A percentile compares a stretch with the other conserved stretches of the same genome.
phyloP scores from a whole-genome alignment of 1,284 basidiomycete genomes.

The Phaffia rhodozyma region DNA sequence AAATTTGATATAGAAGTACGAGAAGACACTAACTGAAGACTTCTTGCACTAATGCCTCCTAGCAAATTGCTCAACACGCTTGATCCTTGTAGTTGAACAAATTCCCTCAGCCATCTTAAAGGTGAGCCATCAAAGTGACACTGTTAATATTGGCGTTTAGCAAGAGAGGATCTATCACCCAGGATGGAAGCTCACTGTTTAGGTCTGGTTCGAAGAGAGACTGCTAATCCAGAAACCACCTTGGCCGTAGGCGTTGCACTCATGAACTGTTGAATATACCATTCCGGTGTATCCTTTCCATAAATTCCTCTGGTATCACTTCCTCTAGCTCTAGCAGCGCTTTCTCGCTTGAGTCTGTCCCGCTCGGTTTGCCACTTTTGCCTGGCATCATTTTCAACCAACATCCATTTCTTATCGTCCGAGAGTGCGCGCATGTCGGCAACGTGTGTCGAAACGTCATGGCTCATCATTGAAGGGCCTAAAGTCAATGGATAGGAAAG shows the following conservation, averaged over 20 bases:
- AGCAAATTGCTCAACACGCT: constrained; percentile 74
- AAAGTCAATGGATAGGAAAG: too few species aligned
- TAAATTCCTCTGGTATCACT: constrained; percentile 39
- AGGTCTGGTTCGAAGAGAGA: constrained; percentile 71
- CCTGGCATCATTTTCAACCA: constrained; percentile 75
- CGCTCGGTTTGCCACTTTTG: constrained; percentile 64
- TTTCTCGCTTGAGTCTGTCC: constrained; percentile 47
- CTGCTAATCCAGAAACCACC: constrained; percentile 61
- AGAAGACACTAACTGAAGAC: constrained; percentile 34
- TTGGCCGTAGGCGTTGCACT: constrained; percentile 71
- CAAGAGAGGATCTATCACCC: not conserved
- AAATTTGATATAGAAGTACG: not conserved
- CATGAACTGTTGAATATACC: constrained; percentile 78
- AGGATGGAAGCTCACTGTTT: constrained; percentile 45
- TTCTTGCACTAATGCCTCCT: constrained; percentile 60
- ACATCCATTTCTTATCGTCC: constrained; percentile 82
- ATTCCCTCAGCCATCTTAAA: constrained; percentile 66
- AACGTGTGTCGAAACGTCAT: too few species aligned
- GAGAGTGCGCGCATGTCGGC: constrained; percentile 46
- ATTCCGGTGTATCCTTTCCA: constrained; percentile 60
- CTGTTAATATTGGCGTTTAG: not conserved
- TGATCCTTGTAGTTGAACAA: constrained; percentile 65
- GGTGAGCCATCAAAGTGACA: not conserved
- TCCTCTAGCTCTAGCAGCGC: constrained; percentile 43
- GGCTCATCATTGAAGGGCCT: too few species aligned